Percentiles rank a stretch among this genome's conserved stretches.
These are phyloP conservation scores for Phlyctochytrium bullatum DNA, from an alignment of 192 early-diverging fungal genomes.

Conservation along the genomic window DNA sequence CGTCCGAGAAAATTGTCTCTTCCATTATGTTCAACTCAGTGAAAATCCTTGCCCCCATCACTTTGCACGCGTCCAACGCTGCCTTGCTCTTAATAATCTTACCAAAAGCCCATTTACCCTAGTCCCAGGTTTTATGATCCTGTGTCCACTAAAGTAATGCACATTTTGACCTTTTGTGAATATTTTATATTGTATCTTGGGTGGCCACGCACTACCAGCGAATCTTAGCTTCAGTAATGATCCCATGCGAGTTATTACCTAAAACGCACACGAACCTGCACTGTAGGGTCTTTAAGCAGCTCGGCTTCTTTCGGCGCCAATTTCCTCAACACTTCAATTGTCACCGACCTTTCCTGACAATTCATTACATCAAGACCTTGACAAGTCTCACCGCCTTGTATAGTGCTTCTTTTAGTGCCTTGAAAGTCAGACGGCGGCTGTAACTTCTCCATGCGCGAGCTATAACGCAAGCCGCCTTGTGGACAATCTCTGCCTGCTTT, in stretches of 20 bases:
- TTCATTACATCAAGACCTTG: not conserved
- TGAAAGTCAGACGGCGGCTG: conserved; percentile 28
- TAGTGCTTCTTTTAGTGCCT: conserved; percentile 33
- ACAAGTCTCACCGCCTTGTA: conserved; percentile 33
- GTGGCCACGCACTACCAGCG: conserved; percentile 44
- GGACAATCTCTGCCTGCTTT: not conserved
- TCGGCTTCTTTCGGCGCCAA: conserved; percentile 49
- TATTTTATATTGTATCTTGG: conserved; percentile 49
- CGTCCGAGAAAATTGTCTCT: conserved; percentile 17
- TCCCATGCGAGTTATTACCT: conserved; percentile 20
- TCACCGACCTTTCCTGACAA: conserved; percentile 45
- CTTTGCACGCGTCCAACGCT: conserved; percentile 42
- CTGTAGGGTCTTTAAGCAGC: conserved; percentile 42
- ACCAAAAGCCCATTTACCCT: conserved; percentile 19
- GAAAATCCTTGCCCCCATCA: conserved; percentile 46
- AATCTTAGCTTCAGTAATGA: conserved; percentile 34
- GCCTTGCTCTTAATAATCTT: conserved; percentile 24
- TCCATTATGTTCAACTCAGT: conserved; percentile 34
- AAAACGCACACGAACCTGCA: conserved; percentile 45
- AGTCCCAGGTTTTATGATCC: conserved; percentile 38
- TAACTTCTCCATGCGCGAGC: conserved; percentile 35
- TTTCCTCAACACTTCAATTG: conserved; percentile 40
- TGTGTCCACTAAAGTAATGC: conserved; percentile 49
- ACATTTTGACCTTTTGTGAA: conserved; percentile 47
- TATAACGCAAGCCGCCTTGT: conserved; percentile 29